These are phyloP conservation scores for Fusarium anguioides DNA, from an alignment of 2,329 filamentous ascomycete species.

Conservation along the genomic window DNA sequence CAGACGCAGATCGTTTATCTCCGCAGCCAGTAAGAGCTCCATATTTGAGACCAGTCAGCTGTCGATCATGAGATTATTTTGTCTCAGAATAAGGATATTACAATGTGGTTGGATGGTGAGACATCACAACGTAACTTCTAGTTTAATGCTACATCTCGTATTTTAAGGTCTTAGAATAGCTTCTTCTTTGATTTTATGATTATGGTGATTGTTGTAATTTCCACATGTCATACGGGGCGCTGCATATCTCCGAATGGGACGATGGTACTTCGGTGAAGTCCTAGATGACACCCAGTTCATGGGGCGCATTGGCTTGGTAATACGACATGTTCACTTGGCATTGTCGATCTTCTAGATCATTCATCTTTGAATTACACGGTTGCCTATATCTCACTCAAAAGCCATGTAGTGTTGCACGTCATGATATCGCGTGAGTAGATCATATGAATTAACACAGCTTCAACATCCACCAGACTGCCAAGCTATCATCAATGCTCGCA, in stretches of 20 bases:
- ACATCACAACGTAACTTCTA: conserved; percentile 14
- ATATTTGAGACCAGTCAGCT: neutral
- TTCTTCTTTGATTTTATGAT: neutral
- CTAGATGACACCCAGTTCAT: neutral
- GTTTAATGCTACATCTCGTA: conserved; percentile 14
- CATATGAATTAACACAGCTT: neutral
- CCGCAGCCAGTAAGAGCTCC: neutral
- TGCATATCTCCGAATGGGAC: neutral
- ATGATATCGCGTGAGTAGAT: neutral
- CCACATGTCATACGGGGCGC: neutral
- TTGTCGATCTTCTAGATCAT: neutral
- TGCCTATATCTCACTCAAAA: neutral
- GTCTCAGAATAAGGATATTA: neutral
- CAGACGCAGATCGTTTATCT: neutral
- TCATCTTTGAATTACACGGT: neutral
- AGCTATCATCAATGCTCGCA: neutral
- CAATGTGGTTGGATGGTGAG: conserved; percentile 13
- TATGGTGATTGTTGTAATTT: neutral
- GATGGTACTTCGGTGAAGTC: neutral
- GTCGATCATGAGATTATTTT: conserved; percentile 19
- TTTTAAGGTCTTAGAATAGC: neutral
- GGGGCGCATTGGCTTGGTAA: neutral
- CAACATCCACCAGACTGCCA: neutral
- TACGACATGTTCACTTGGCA: neutral
- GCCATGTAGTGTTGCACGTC: fast-evolving